These are phyloP conservation scores for Leishmania tropica DNA, from an alignment of 208 protist genomes.

Conservation along the genomic window DNA sequence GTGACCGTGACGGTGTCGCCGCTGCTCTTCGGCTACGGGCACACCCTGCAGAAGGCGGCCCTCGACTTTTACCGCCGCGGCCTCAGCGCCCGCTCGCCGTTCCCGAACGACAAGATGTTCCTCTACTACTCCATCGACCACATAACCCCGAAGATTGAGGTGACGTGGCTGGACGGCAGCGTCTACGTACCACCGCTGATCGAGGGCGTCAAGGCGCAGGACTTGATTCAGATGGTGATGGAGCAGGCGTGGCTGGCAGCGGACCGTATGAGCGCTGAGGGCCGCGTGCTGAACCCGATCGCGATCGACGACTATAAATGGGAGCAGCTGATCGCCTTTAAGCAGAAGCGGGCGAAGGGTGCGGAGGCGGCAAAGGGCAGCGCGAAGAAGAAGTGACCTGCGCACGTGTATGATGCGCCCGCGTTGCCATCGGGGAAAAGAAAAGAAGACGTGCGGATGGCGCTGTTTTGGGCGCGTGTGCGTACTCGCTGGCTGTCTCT, in stretches of 20 bases:
- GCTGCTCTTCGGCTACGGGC: constrained; percentile 86
- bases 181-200: constrained; percentile 84
- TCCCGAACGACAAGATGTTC: constrained; percentile 88
- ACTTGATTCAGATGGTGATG: constrained; percentile 93
- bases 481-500: neutral
- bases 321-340: constrained; percentile 89
- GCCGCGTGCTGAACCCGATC: constrained; percentile 78
- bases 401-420: neutral
- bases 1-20: constrained; percentile 85
- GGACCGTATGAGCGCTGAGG: constrained; percentile 86
- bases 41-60: constrained; percentile 81
- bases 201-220: constrained; percentile 77
- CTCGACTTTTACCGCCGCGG: constrained; percentile 90
- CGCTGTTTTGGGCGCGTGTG: neutral
- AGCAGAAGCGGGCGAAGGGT: constrained; percentile 84
- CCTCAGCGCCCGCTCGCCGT: constrained; percentile 77
- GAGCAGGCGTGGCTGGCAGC: constrained; percentile 88
- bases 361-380: constrained; percentile 41
- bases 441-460: neutral
- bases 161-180: constrained; percentile 89
- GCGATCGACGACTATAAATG: constrained; percentile 93
- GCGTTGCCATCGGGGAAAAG: too few species aligned
- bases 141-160: constrained; percentile 87
- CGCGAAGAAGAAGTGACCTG: constrained; percentile 48
- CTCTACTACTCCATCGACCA: constrained; percentile 88